phyloP scores from a whole-genome alignment of 495 filamentous ascomycete genomes.

The Aspergillus bridgeri region DNA sequence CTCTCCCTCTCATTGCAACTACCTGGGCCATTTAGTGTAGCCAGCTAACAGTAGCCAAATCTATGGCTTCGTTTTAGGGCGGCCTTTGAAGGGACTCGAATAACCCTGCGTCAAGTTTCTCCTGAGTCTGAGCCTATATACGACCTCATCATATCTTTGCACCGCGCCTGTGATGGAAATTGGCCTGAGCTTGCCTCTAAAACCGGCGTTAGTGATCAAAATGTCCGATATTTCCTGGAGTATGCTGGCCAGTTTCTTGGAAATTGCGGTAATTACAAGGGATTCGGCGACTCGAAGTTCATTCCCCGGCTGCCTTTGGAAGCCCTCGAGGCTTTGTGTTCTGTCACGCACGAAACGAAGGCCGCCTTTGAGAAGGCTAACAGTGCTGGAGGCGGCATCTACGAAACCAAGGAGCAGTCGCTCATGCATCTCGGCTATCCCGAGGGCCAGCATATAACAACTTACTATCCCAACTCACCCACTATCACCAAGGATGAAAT shows the following conservation, averaged over 20 bases:
- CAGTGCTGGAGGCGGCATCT: constrained; percentile 64
- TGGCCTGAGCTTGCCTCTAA: constrained; percentile 69
- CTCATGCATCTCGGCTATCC: constrained; percentile 85
- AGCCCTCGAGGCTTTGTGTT: constrained; percentile 68
- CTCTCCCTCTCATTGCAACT: not conserved
- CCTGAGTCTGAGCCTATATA: constrained; percentile 88
- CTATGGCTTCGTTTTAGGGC: constrained; percentile 49
- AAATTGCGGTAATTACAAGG: constrained; percentile 93
- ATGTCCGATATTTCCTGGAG: constrained; percentile 73
- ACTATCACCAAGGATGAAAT: constrained; percentile 86
- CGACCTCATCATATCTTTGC: constrained; percentile 81
- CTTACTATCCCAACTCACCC: constrained; percentile 88
- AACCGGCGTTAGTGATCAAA: constrained; percentile 64
- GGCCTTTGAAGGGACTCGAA: constrained; percentile 76
- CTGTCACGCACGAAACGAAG: constrained; percentile 55
- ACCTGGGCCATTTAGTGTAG: not conserved
- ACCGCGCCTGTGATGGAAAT: constrained; percentile 70
- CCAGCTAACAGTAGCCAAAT: constrained; percentile 8
- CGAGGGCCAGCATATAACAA: constrained; percentile 77
- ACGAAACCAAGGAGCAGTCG: constrained; percentile 57
- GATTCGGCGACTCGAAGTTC: constrained; percentile 93
- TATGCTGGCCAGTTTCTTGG: constrained; percentile 88
- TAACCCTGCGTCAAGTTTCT: constrained; percentile 84
- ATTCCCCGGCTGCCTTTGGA: constrained; percentile 71
- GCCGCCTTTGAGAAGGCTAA: constrained; percentile 59